Evolutionary conservation across 2,329 filamentous ascomycete genomes (phyloP).

Genomic region (Alternaria dauci): DNA sequence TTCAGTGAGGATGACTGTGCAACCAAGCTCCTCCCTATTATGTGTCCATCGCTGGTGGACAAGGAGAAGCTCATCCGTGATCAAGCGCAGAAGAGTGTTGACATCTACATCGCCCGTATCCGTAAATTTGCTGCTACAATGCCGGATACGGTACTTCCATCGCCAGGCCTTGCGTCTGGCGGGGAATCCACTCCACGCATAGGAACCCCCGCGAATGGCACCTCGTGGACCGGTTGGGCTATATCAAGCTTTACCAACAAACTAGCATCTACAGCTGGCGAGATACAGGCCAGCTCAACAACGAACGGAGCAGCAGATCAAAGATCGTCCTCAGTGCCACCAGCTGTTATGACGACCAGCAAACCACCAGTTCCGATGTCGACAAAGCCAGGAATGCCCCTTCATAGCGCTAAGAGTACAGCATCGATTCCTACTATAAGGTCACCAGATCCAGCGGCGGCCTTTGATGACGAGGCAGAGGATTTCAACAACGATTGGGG

Average conservation of each 20-base stretch:
- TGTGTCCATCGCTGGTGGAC: slow-evolving; percentile 87
- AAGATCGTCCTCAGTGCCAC: slow-evolving; percentile 61
- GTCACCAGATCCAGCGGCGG: slow-evolving; percentile 59
- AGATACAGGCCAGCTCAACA: slow-evolving; percentile 70
- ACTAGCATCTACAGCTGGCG: slow-evolving; percentile 80
- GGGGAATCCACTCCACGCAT: slow-evolving; percentile 70
- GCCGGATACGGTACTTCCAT: slow-evolving; percentile 80
- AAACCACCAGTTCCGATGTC: slow-evolving; percentile 61
- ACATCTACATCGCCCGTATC: slow-evolving; percentile 82
- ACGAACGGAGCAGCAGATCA: slow-evolving; percentile 53
- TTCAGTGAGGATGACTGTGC: slow-evolving; percentile 93
- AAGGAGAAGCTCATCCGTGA: slow-evolving; percentile 95
- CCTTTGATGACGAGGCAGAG: slow-evolving; percentile 59
- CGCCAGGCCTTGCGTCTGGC: slow-evolving; percentile 62
- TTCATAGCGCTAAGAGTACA: slow-evolving; percentile 38
- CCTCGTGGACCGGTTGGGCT: slow-evolving; percentile 92
- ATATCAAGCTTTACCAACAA: slow-evolving; percentile 99
- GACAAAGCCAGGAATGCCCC: slow-evolving; percentile 47
- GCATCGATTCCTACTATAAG: slow-evolving; percentile 39
- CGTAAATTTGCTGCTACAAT: slow-evolving; percentile 79
- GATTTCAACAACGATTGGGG: slow-evolving; percentile 79
- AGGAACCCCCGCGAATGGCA: slow-evolving; percentile 76
- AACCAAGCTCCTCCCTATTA: slow-evolving; percentile 78
- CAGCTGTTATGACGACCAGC: slow-evolving; percentile 50
- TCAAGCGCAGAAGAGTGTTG: slow-evolving; percentile 87